Evolutionary conservation across 1,139 yeast genomes (phyloP), one percentile per base, ranked within the genome.

Genomic region (Hansenula anomala): DNA sequence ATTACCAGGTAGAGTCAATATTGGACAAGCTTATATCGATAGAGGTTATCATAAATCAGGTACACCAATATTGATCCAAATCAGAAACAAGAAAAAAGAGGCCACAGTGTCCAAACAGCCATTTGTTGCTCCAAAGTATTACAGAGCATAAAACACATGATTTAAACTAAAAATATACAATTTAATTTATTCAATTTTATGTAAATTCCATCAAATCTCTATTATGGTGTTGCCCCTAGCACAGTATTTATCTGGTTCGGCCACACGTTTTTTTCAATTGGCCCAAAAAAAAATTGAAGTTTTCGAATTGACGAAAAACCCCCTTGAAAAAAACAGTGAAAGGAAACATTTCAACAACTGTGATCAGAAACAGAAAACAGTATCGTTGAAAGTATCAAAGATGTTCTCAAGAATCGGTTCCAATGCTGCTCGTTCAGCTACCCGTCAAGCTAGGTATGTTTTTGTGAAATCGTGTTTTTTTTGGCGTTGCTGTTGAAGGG

Each of bases 11-110:
- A 61, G 64, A 49, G 45, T 64, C 24, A 92, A 92, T 58, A 83
- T 92, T 43, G 97, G 96, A 19, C 96, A 90, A 74, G 96, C 85
- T 7, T 92, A 87, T 63, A 74, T 92, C 30, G 74, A 84, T 46
- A 81, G 87, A 54, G 78, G 77, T n/a, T 71, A 67, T 54, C 72
- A 75, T 52, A 92, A 90, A 66, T 70, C 77, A 33, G 97, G 96
- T 2, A 77, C 89, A n/a, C 69, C 74, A 37, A 69, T 90, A 31
- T 64, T 76, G 49, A 79, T 90, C 44, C 84, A 86, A 52, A 83
- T 92, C 39, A 77, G 97, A 60, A 94, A 92, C 48, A 90, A 89
- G 59, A 63, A 72, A 53, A 79, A 94, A 58, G 83, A 81, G 32
- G 96, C 88, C 6, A 69, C 61, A 27, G 75, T 90, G 24, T 69